Evolutionary conservation across 495 filamentous ascomycete genomes (phyloP), one percentile per base, ranked within the genome.

Genomic region (Penicillium macrosclerotiorum): DNA sequence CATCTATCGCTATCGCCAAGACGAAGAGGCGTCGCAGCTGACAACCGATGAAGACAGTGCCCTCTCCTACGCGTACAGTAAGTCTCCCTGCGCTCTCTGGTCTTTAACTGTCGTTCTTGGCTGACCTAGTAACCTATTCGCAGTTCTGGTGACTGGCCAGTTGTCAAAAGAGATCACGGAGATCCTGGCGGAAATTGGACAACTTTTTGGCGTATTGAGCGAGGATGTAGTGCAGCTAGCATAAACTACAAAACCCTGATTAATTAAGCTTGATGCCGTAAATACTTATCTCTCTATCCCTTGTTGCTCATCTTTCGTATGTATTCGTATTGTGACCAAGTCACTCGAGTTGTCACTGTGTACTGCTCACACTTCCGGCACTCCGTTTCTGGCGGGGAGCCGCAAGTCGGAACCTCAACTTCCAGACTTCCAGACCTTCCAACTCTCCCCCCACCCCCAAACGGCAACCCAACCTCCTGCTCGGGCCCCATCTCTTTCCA

Each of bases 1-100:
- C 65, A 84, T 96, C 27, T 95, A 90, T 50, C 81, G 82, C 51
- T 96, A 90, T 64, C 73, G 91, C 22, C 84, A 84, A 57, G 78
- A 83, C 42, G 78, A 77, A n/a, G 75, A 75, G n/a, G 72, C 57
- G 4, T 63, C 66, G 17, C 68, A 73, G 14, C 62, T 69, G 22
- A 73, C 78, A 3, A 79, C 70, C 1, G 84, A 88, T 47, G 80
- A 85, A 45, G 85, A 88, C 48, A 86, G 83, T 60, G 81, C 83
- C 30, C 53, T 86, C 42, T 63, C 88, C 4, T 89, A 88, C 71
- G 82, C 85, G n/a, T 89, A 85, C 62, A 77, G 83, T 86, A 60
- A 60, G 74, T 55, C n/a, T 35, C 20, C 8, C 8, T 27, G n/a
- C n/a, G n/a, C n/a, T n/a, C n/a, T n/a, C n/a, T n/a, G n/a, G n/a